Conservation (phyloP, 2,329 filamentous ascomycete species). For the Scleromitrula shiraiana region DNA sequence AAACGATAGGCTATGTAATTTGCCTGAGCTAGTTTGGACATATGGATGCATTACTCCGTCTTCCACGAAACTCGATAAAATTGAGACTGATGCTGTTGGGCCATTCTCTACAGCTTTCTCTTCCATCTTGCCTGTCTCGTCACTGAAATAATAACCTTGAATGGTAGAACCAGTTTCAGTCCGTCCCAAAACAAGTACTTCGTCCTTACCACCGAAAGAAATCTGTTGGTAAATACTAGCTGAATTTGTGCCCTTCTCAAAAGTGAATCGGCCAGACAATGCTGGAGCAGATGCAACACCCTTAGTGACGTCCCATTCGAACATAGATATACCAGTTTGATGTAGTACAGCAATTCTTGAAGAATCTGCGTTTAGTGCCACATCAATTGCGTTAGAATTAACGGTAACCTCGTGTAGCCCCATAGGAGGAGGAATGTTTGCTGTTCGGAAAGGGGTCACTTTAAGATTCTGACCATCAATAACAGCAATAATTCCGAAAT, state of each 20-base stretch:
- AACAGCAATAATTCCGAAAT: conserved; percentile 73
- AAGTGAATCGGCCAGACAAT: conserved; percentile 34
- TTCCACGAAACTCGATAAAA: conserved; percentile 22
- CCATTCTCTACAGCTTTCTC: conserved; percentile 11
- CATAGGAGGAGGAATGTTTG: conserved; percentile 91
- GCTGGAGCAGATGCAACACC: conserved; percentile 40
- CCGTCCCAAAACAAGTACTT: conserved; percentile 20
- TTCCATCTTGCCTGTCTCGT: conserved; percentile 24
- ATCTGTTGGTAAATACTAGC: conserved; percentile 23
- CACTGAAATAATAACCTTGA: conserved; percentile 21
- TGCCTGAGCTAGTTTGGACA: conserved; percentile 23
- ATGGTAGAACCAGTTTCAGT: conserved; percentile 13
- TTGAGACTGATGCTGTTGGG: conserved; percentile 14
- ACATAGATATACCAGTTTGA: conserved; percentile 56
- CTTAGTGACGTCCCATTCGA: conserved; percentile 57
- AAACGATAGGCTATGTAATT: conserved; percentile 24
- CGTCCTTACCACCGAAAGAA: conserved; percentile 19
- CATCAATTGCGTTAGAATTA: conserved; percentile 59
- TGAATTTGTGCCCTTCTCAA: conserved; percentile 27
- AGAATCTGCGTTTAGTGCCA: conserved; percentile 61
- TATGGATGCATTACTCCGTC: conserved; percentile 21
- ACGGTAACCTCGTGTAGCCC: conserved; percentile 65
- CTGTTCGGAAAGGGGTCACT: conserved; percentile 73
- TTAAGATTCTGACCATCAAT: conserved; percentile 76
- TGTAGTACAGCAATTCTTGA: conserved; percentile 66